A percentile compares a stretch with the other conserved stretches of the same genome.
These are phyloP conservation scores for Ophiostoma piceae DNA, from an alignment of 2,329 filamentous ascomycete genomes.

Conservation along the genomic window DNA sequence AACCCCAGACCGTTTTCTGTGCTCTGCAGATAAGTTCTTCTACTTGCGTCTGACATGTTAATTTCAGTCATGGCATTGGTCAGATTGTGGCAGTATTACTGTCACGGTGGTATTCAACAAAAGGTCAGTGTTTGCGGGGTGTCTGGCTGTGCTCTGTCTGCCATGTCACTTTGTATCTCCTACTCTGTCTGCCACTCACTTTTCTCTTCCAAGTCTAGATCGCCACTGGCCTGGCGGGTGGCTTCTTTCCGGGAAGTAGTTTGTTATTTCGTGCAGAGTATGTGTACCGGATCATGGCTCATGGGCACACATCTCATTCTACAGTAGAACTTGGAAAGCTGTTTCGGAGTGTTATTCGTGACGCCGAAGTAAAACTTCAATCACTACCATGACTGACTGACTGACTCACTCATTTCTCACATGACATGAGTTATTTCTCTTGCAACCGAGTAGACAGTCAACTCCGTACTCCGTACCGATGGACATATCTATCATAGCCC, in stretches of 20 bases:
- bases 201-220: background rate
- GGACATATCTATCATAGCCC: background rate
- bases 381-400: background rate
- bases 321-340: background rate
- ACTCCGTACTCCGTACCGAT: background rate
- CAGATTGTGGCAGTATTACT: background rate
- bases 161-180: background rate
- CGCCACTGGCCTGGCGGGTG: background rate
- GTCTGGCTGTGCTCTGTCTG: background rate
- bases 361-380: background rate
- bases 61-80: background rate
- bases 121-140: background rate
- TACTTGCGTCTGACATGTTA: slow-evolving; percentile 4
- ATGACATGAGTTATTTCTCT: background rate
- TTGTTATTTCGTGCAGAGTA: too few species aligned
- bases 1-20: background rate
- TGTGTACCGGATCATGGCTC: too few species aligned
- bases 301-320: background rate
- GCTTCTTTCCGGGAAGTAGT: background rate
- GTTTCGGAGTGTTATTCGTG: background rate
- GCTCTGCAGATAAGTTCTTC: background rate
- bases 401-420: background rate
- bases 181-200: background rate
- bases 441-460: background rate
- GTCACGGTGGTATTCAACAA: background rate